These are phyloP conservation scores for Persicaria maculosa DNA, from an alignment of 148 eudicot species.

Conservation along the genomic window DNA sequence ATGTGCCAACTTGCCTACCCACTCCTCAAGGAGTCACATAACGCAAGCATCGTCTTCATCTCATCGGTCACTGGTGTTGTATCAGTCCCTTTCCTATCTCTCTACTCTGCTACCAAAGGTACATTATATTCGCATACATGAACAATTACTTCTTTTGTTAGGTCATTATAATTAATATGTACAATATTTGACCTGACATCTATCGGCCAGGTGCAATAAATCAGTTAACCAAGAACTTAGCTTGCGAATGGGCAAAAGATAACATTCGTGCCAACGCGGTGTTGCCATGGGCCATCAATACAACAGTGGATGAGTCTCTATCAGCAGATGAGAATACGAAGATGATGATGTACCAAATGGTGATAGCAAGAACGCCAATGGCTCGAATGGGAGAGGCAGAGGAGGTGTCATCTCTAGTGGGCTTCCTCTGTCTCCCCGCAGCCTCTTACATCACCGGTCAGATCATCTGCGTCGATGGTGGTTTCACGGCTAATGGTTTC, in stretches of 20 bases:
- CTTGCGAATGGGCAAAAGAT: slow-evolving; percentile 44
- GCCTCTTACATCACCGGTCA: slow-evolving; percentile 54
- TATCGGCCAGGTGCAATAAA: slow-evolving; percentile 32
- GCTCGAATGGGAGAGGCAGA: slow-evolving; percentile 27
- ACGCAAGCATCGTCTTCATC: slow-evolving; percentile 37
- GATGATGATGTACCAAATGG: neutral
- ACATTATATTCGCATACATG: neutral
- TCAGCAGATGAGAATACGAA: neutral
- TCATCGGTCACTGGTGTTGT: slow-evolving; percentile 33
- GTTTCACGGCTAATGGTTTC: slow-evolving; percentile 30
- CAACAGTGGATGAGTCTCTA: slow-evolving; percentile 2
- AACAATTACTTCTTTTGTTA: too few species aligned
- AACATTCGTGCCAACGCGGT: slow-evolving; percentile 29
- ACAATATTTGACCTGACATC: too few species aligned
- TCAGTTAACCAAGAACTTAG: slow-evolving; percentile 32
- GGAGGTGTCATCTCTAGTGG: slow-evolving; percentile 37
- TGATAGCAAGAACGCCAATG: slow-evolving; percentile 24
- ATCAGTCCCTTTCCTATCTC: slow-evolving; percentile 22
- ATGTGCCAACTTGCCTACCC: slow-evolving; percentile 38
- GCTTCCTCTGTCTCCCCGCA: slow-evolving; percentile 46
- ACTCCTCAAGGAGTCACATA: slow-evolving; percentile 29
- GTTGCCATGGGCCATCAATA: slow-evolving; percentile 28
- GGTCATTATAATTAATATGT: too few species aligned
- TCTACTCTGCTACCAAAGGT: slow-evolving; percentile 45
- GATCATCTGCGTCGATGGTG: slow-evolving; percentile 46